Evolutionary conservation across 2,329 filamentous ascomycete species (phyloP).

Genomic region (Sporothrix euskadiensis): DNA sequence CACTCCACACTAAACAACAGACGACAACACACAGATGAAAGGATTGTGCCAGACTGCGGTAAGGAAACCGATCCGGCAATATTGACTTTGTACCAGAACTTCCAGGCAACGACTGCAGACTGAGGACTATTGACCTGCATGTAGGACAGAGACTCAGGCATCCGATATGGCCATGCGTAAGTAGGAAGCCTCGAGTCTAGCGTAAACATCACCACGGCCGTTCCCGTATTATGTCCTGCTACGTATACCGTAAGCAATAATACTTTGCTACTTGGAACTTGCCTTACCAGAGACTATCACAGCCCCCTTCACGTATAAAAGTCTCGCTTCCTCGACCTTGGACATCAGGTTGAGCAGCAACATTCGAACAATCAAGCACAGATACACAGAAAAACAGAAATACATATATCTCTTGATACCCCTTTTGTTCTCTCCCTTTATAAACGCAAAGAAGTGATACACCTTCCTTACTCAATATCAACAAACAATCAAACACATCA

Average conservation of each 20-base stretch:
- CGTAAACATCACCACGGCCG: background rate
- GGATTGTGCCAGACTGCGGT: background rate
- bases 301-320: background rate
- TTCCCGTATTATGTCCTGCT: background rate
- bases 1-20: background rate
- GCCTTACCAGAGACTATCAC: background rate
- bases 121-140: background rate
- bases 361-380: background rate
- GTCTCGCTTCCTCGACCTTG: background rate
- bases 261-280: background rate
- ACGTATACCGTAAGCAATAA: background rate
- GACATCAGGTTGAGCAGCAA: background rate
- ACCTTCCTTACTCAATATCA: background rate
- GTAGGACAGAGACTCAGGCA: background rate
- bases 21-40: background rate
- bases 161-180: background rate
- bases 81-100: background rate
- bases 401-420: background rate
- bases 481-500: background rate
- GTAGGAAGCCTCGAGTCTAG: background rate
- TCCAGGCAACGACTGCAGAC: slow-evolving; percentile 1
- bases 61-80: background rate
- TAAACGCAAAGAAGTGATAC: background rate
- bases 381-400: background rate
- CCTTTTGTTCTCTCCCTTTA: background rate